These are phyloP conservation scores for Cryoendolithus antarcticus DNA, from an alignment of 2,329 filamentous ascomycete genomes.

Conservation along the genomic window DNA sequence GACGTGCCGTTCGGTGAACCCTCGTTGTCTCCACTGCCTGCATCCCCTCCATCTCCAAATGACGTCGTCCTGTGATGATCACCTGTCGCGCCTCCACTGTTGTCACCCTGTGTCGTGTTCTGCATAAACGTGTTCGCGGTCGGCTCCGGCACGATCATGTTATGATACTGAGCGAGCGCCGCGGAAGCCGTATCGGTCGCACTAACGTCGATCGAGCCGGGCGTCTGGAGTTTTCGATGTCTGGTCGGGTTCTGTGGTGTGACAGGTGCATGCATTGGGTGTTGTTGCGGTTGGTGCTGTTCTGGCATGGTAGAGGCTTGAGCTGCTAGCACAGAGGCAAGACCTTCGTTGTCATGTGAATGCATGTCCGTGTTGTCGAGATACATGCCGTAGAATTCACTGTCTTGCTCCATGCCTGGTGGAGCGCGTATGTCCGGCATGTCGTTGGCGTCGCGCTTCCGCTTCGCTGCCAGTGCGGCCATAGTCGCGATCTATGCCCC, in stretches of 20 bases:
- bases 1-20: slow-evolving; percentile 26
- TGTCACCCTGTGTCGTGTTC: slow-evolving; percentile 9
- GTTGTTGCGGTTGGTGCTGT: slow-evolving; percentile 8
- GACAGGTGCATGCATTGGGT: not conserved
- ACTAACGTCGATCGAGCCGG: slow-evolving; percentile 25
- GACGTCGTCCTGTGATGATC: slow-evolving; percentile 8
- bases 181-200: slow-evolving; percentile 50
- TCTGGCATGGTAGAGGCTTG: slow-evolving; percentile 20
- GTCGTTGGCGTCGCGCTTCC: slow-evolving; percentile 36
- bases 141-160: slow-evolving; percentile 44
- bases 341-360: not conserved
- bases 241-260: not conserved
- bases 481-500: slow-evolving; percentile 7
- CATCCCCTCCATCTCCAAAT: slow-evolving; percentile 2
- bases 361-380: slow-evolving; percentile 28
- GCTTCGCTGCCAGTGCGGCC: slow-evolving; percentile 22
- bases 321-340: slow-evolving; percentile 26
- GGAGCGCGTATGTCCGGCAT: slow-evolving; percentile 27
- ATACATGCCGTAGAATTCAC: slow-evolving; percentile 22
- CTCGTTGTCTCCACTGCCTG: slow-evolving; percentile 7
- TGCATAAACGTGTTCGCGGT: slow-evolving; percentile 38
- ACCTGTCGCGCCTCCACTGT: slow-evolving; percentile 6
- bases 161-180: slow-evolving; percentile 37
- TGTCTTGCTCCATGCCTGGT: slow-evolving; percentile 12
- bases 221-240: slow-evolving; percentile 4